Percentiles rank a stretch among this genome's conserved stretches.
These are phyloP conservation scores for Periconia sp. DNA, from an alignment of 2,329 filamentous ascomycete genomes.

Conservation along the genomic window DNA sequence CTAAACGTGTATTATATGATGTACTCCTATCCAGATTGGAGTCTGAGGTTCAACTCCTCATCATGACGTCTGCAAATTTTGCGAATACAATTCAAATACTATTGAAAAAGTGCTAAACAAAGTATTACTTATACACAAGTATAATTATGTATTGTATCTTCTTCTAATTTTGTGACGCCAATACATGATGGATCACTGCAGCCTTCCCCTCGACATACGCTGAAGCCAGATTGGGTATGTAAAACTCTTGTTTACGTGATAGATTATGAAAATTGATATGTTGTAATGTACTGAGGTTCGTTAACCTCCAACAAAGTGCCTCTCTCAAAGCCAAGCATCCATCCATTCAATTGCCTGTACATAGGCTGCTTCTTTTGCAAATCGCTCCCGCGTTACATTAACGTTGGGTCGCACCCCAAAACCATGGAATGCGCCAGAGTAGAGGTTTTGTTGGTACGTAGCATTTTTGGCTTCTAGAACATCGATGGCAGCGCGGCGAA, in stretches of 20 bases:
- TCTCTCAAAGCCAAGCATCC: slow-evolving; percentile 28
- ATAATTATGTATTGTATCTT: no score
- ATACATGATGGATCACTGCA: no score
- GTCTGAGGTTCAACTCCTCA: slow-evolving; percentile 41
- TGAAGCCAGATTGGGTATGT: no score
- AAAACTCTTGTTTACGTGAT: no score
- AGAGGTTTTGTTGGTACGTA: slow-evolving; percentile 36
- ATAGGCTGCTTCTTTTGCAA: slow-evolving; percentile 37
- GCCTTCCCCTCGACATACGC: no score
- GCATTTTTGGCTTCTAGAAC: slow-evolving; percentile 28
- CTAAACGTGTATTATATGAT: slow-evolving; percentile 24
- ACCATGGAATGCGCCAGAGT: slow-evolving; percentile 35
- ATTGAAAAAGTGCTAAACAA: no score
- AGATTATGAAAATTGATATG: no score
- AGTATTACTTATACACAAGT: no score
- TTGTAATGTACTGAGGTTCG: no score
- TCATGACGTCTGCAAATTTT: not conserved
- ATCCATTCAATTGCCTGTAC: slow-evolving; percentile 39
- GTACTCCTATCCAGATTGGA: slow-evolving; percentile 14
- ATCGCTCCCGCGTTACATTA: slow-evolving; percentile 27
- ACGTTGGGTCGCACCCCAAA: slow-evolving; percentile 37
- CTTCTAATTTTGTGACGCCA: no score
- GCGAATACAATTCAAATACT: not conserved
- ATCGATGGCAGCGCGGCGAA: slow-evolving; percentile 20
- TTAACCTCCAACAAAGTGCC: no score